Conservation (phyloP, 371 early-diverging fungal species). For the Mortierella sp. region DNA sequence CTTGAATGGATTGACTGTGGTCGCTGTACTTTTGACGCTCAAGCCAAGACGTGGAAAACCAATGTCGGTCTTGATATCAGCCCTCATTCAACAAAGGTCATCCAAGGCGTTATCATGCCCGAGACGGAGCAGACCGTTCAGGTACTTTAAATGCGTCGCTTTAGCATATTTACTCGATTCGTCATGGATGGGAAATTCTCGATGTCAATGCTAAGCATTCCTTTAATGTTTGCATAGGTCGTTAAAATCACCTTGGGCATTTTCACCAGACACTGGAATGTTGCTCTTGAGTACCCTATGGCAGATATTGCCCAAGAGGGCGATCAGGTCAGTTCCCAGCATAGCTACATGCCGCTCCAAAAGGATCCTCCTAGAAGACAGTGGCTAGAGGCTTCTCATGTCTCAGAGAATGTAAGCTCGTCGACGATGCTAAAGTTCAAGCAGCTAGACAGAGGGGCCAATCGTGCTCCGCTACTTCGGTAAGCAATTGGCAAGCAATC, state of each 20-base stretch:
- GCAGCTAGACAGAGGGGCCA: slow-evolving; percentile 34
- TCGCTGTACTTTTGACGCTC: slow-evolving; percentile 44
- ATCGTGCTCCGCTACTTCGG: slow-evolving; percentile 46
- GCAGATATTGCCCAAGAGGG: slow-evolving; percentile 17
- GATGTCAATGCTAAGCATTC: neutral
- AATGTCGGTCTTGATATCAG: slow-evolving; percentile 63
- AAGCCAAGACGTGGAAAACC: slow-evolving; percentile 46
- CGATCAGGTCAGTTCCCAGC: slow-evolving; percentile 13
- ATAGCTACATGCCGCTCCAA: slow-evolving; percentile 20
- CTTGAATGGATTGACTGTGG: slow-evolving; percentile 58
- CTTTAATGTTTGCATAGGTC: slow-evolving; percentile 11
- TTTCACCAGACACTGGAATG: slow-evolving; percentile 40
- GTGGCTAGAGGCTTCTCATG: slow-evolving; percentile 33
- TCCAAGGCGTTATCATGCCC: slow-evolving; percentile 75
- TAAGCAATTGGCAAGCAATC: slow-evolving; percentile 53
- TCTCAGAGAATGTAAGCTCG: neutral
- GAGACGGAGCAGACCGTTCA: slow-evolving; percentile 72
- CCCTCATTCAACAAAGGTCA: slow-evolving; percentile 69
- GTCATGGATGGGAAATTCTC: neutral
- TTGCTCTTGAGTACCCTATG: slow-evolving; percentile 43
- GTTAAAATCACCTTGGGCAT: slow-evolving; percentile 49
- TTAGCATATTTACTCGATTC: neutral
- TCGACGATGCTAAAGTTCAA: slow-evolving; percentile 24
- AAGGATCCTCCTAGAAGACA: slow-evolving; percentile 21
- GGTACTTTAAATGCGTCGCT: slow-evolving; percentile 43